These are phyloP conservation scores for Tylopilus balloui DNA, from an alignment of 768 basidiomycete species.

Conservation along the genomic window DNA sequence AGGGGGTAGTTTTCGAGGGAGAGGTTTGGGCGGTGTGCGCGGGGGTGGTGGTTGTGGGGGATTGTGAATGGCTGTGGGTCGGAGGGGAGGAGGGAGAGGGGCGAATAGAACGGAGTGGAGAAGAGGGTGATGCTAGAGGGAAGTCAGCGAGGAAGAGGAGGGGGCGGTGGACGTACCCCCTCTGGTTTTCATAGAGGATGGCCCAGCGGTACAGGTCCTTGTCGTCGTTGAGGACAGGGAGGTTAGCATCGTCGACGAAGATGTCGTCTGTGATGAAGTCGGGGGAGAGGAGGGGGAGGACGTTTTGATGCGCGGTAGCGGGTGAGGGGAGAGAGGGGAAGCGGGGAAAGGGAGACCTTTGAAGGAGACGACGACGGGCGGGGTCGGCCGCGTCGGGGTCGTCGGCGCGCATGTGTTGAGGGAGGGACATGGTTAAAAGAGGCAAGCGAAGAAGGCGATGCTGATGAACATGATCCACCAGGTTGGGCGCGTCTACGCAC, in stretches of 20 bases:
- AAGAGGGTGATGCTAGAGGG: conserved; percentile 56
- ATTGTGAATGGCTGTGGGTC: conserved; percentile 75
- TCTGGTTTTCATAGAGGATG: conserved; percentile 75
- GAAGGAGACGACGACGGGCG: conserved; percentile 44
- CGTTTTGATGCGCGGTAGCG: neutral
- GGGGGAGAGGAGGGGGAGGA: neutral
- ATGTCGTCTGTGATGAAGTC: conserved; percentile 23
- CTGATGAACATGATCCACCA: conserved; percentile 15
- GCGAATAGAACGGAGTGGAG: conserved; percentile 70
- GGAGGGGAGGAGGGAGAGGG: conserved; percentile 58
- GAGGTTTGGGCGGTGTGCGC: conserved; percentile 49
- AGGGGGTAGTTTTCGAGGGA: conserved; percentile 63
- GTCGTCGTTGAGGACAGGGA: conserved; percentile 28
- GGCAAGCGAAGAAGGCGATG: neutral
- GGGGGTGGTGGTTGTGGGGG: conserved; percentile 38
- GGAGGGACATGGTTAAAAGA: conserved; percentile 27
- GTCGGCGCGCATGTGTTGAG: conserved; percentile 38
- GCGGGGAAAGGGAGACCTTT: conserved; percentile 32
- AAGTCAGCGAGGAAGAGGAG: conserved; percentile 4
- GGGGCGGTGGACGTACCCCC: conserved; percentile 49
- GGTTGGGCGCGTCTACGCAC: conserved; percentile 9
- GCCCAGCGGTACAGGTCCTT: conserved; percentile 71
- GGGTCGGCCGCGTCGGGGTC: conserved; percentile 40
- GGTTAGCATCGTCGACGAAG: conserved; percentile 25
- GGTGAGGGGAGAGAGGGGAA: conserved; percentile 34